Base-by-base conservation (phyloP, 208 protist genomes). In the Leishmania lainsoni region DNA sequence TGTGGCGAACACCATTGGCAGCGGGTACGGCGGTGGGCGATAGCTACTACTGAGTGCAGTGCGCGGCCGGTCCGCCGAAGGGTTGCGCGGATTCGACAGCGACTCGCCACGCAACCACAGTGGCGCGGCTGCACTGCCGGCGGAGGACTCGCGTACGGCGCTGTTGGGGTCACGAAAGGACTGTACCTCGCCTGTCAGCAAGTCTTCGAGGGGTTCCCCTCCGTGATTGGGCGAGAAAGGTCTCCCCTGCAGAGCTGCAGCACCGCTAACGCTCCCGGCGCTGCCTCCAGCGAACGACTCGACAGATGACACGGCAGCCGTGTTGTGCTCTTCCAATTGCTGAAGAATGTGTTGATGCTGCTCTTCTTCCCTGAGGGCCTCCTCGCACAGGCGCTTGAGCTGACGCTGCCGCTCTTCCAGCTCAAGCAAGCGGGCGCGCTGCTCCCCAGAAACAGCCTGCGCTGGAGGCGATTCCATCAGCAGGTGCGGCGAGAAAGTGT, bases 131-230 rank as follows among this genome's bases (percentile, higher is more conserved):
- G 76, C 74, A 29, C 75, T 85, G 76, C 81, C 83, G 16, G 89
- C 75, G 35, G 90, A 92, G 59, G 90, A 93, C 54, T 80, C 88
- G 9, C 87, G 78, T 6, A 78, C 87, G 32, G 86, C 39, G 78
- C 91, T 94, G 81, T 87, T 88, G 9, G 89, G 81, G 74, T 92
- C 89, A 5, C 89, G 87, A 61, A 94, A 94, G 26, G 91, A 94
- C 71, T 92, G 89, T 69, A 94, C 91, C 76, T 94, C 91, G 8
- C 91, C 91, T 22, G 91, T 94, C 71, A 94, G 79, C 22, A 90
- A 83, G 73, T 94, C 91, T 70, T 92, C 85, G 49, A 85, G 63
- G 1, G 75, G 77, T 32, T 78, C 76, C 49, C 26, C 56, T 32
- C 5, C 42, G 32, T 52, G n/a, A 17, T 17, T 70, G 63, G 49